phyloP scores from a whole-genome alignment of 257 asterid species.

The Solanum habrochaites region DNA sequence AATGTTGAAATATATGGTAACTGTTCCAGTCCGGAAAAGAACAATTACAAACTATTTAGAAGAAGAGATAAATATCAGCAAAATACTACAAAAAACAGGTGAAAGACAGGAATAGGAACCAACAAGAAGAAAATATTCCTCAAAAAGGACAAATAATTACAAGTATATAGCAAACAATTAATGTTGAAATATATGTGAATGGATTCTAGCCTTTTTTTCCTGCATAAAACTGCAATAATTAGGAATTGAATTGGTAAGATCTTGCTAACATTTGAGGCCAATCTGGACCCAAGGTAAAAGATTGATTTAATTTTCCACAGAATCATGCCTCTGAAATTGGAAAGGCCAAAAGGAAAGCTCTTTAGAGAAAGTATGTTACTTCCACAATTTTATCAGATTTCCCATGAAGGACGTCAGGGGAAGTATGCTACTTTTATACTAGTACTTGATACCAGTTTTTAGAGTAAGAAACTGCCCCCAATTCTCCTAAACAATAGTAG shows the following conservation, averaged over 20 bases:
- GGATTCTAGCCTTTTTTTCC: neutral
- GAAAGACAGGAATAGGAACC: neutral
- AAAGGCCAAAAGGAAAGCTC: neutral
- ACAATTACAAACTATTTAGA: neutral
- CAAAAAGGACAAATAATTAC: neutral
- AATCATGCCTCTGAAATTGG: neutral
- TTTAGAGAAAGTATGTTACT: neutral
- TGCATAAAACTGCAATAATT: neutral
- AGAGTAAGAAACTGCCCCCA: neutral
- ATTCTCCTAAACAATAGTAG: neutral
- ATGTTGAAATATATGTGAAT: neutral
- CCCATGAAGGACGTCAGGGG: neutral
- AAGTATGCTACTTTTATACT: neutral
- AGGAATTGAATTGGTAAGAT: neutral
- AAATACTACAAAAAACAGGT: neutral
- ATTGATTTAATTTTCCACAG: neutral
- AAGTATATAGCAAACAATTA: neutral
- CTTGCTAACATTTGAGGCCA: neutral
- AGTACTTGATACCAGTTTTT: neutral
- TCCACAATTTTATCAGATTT: neutral
- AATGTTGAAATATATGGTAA: neutral
- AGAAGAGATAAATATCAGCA: neutral
- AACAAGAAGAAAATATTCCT: neutral
- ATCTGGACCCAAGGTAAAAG: neutral
- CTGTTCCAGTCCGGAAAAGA: slow-evolving; percentile 52